Percentiles rank a stretch among this genome's conserved stretches.
Evolutionary conservation across 2,329 filamentous ascomycete genomes (phyloP).

Genomic region (Gnomoniopsis sp.): DNA sequence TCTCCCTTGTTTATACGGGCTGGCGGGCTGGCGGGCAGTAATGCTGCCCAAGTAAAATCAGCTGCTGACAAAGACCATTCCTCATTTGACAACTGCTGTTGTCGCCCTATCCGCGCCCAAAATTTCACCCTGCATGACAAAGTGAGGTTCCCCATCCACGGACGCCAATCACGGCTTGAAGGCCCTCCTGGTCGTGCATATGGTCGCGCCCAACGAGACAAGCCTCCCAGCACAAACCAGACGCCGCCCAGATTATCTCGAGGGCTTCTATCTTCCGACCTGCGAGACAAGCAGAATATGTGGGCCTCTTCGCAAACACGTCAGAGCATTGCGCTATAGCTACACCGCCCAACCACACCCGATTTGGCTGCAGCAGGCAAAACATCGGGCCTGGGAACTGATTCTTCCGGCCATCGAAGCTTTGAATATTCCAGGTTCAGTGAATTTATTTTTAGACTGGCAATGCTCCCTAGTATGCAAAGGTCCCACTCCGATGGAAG

Average conservation of each 20-base stretch:
- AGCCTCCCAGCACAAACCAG: background rate
- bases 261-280: background rate
- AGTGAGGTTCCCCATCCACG: too few relatives aligned
- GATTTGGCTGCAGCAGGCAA: too few relatives aligned
- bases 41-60: background rate
- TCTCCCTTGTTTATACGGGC: background rate
- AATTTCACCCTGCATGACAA: background rate
- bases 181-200: background rate
- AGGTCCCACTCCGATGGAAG: too few relatives aligned
- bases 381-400: too few relatives aligned
- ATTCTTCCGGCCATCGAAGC: too few relatives aligned
- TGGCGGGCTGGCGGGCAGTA: background rate
- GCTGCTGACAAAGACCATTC: background rate
- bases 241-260: background rate
- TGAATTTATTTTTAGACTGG: too few relatives aligned
- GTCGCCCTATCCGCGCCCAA: background rate
- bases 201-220: background rate
- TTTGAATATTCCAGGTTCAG: too few relatives aligned
- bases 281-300: background rate
- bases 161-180: background rate
- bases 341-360: background rate
- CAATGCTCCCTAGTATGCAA: too few relatives aligned
- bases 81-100: background rate
- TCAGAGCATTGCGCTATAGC: background rate
- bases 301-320: slow-evolving; percentile 1